Percentiles rank a stretch among this genome's conserved stretches.
phyloP scores from a whole-genome alignment of 2,329 filamentous ascomycete species.

The Pseudonectria foliicola region DNA sequence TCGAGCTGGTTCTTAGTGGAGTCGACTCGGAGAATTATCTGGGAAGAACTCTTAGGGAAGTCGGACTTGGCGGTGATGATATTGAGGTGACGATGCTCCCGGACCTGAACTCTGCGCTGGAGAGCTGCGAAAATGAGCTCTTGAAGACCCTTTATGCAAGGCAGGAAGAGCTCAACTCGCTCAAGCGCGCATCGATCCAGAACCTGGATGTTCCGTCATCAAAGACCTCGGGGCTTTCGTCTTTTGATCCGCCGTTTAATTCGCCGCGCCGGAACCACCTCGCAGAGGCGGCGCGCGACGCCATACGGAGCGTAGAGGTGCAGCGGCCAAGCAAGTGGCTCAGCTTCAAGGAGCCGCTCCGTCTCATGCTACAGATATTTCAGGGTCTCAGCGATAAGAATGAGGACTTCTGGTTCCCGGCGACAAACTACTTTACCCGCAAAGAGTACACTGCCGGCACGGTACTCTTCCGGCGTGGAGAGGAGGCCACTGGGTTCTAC shows the following conservation, averaged over 20 bases:
- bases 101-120: constrained; percentile 85
- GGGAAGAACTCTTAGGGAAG: constrained; percentile 71
- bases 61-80: constrained; percentile 69
- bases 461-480: constrained; percentile 70
- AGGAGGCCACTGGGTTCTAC: constrained; percentile 77
- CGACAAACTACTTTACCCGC: constrained; percentile 65
- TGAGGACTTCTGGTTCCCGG: constrained; percentile 92
- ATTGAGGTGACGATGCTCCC: constrained; percentile 75
- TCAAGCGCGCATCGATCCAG: constrained; percentile 34
- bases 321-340: constrained; percentile 64
- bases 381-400: constrained; percentile 77
- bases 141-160: constrained; percentile 71
- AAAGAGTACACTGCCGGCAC: constrained; percentile 62
- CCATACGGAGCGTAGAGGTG: constrained; percentile 60
- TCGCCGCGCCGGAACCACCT: constrained; percentile 77
- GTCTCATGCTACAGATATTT: constrained; percentile 92
- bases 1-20: constrained; percentile 77
- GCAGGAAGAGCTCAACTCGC: constrained; percentile 52
- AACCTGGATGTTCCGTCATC: constrained; percentile 42
- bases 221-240: constrained; percentile 25
- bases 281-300: constrained; percentile 68
- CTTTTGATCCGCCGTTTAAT: constrained; percentile 47
- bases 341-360: constrained; percentile 81
- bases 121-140: constrained; percentile 91
- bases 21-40: constrained; percentile 70